Evolutionary conservation across 345 rosid species (phyloP).

Genomic region (Gossypium australe): DNA sequence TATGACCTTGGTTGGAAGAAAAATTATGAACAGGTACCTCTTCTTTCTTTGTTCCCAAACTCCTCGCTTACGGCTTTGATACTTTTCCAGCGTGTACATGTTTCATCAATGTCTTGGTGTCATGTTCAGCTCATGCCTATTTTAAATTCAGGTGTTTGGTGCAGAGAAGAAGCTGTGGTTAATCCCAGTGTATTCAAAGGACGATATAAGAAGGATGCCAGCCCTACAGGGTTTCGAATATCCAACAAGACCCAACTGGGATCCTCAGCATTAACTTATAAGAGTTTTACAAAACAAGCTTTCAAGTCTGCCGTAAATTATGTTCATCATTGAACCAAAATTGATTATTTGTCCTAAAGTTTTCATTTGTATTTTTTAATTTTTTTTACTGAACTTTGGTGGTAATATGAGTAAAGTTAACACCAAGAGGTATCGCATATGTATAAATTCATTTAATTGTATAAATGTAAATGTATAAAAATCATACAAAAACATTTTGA

Average conservation of each 20-base stretch:
- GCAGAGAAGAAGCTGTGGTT: conserved; percentile 60
- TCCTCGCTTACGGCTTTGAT: neutral
- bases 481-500: too few species aligned
- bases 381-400: neutral
- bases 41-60: neutral
- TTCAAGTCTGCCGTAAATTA: too few species aligned
- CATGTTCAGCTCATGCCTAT: neutral
- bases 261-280: conserved; percentile 22
- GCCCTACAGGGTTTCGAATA: conserved; percentile 50
- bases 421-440: neutral
- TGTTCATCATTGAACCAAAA: neutral
- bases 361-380: neutral
- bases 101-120: neutral
- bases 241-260: conserved; percentile 43
- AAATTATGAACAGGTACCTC: neutral
- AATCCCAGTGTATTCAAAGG: conserved; percentile 55
- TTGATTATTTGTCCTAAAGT: neutral
- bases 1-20: neutral
- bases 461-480: too few species aligned
- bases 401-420: neutral
- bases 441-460: too few species aligned
- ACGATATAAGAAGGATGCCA: conserved; percentile 43
- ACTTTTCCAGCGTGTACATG: neutral
- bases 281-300: neutral
- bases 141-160: conserved; percentile 53